Conservation (phyloP, 1,284 basidiomycete species). For the Pterulicium gracile region DNA sequence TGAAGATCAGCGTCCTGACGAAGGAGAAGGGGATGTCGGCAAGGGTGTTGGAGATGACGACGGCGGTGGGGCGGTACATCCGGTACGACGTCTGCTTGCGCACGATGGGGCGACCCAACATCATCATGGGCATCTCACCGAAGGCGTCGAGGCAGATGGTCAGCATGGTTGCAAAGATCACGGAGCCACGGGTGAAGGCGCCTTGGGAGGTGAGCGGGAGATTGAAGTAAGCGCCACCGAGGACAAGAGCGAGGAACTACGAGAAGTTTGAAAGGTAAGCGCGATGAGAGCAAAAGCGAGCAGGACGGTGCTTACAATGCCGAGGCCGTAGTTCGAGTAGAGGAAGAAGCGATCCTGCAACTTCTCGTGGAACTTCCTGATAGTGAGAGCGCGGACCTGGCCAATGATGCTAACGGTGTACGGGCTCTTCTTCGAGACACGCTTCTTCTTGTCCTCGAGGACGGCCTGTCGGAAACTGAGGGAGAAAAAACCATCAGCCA, state of each 20-base stretch:
- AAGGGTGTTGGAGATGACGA: constrained; percentile 64
- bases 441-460: constrained; percentile 69
- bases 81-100: constrained; percentile 69
- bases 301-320: constrained; percentile 27
- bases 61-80: constrained; percentile 72
- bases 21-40: constrained; percentile 72
- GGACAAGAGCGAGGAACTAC: constrained; percentile 54
- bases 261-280: constrained; percentile 4
- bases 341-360: constrained; percentile 81
- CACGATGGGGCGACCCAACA: constrained; percentile 69
- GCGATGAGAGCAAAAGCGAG: background rate
- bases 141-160: constrained; percentile 73
- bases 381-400: constrained; percentile 64
- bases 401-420: constrained; percentile 76
- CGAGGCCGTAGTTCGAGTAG: constrained; percentile 55
- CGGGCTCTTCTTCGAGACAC: constrained; percentile 76
- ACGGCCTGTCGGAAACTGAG: constrained; percentile 64
- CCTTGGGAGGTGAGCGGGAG: constrained; percentile 66
- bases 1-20: constrained; percentile 49
- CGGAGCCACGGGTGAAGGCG: constrained; percentile 81
- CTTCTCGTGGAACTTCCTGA: constrained; percentile 69
- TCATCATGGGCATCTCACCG: constrained; percentile 63
- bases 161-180: constrained; percentile 68
- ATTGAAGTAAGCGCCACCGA: constrained; percentile 69
- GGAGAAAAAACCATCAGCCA: background rate